Conservation (phyloP, 2,329 filamentous ascomycete species). For the Aspergillus tanneri region DNA sequence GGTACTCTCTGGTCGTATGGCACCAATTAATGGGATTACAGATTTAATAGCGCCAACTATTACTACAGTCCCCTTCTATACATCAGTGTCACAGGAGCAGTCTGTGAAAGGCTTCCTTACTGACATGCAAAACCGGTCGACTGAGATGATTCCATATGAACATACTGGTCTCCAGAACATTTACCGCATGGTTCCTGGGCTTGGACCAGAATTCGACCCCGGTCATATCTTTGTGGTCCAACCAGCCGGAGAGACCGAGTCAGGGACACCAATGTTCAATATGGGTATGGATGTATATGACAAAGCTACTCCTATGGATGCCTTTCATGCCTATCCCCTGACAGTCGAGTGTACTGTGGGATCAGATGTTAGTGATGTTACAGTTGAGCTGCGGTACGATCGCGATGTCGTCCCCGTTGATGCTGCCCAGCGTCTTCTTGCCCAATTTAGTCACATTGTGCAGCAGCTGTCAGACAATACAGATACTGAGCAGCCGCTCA, state of each 20-base stretch:
- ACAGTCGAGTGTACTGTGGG: slow-evolving; percentile 13
- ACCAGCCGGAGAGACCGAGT: slow-evolving; percentile 4
- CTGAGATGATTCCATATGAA: slow-evolving; percentile 10
- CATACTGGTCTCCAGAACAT: slow-evolving; percentile 14
- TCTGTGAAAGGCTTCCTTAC: slow-evolving; percentile 3
- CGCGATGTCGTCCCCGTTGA: slow-evolving; percentile 7
- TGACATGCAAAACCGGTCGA: slow-evolving; percentile 5
- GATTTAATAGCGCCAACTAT: slow-evolving; percentile 10
- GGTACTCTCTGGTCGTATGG: slow-evolving; percentile 10
- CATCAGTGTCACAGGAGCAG: neutral
- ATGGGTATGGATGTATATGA: too few species aligned
- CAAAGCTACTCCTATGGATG: slow-evolving; percentile 5
- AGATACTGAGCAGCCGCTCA: slow-evolving; percentile 5
- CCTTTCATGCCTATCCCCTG: slow-evolving; percentile 14
- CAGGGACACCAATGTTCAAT: neutral
- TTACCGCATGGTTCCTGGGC: neutral
- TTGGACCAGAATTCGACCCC: slow-evolving; percentile 8
- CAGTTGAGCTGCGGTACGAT: slow-evolving; percentile 14
- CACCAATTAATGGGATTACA: slow-evolving; percentile 7
- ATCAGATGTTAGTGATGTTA: slow-evolving; percentile 3
- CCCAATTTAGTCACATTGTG: slow-evolving; percentile 12
- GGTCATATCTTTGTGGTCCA: slow-evolving; percentile 12
- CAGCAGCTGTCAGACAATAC: slow-evolving; percentile 9
- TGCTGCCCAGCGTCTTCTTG: slow-evolving; percentile 9
- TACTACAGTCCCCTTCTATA: slow-evolving; percentile 8